Percentiles rank a stretch among this genome's conserved stretches.
Conservation (phyloP, 371 early-diverging fungal species). For the Rhizopus sp. region DNA sequence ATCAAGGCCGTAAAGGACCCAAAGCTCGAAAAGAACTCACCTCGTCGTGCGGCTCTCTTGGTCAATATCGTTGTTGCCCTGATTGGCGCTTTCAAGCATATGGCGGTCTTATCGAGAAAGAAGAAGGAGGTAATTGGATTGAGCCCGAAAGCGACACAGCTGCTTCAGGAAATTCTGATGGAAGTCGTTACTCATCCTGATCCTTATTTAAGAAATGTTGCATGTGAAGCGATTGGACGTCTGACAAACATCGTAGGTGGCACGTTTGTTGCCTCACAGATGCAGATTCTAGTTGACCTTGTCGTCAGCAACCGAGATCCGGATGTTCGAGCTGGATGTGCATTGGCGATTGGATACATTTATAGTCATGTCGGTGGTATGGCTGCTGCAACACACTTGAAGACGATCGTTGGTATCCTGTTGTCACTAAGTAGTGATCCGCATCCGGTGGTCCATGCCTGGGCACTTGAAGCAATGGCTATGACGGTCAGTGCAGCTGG, state of each 20-base stretch:
- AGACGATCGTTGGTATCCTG: constrained; percentile 87
- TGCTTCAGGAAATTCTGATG: constrained; percentile 60
- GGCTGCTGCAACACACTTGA: constrained; percentile 82
- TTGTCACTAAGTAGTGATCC: constrained; percentile 89
- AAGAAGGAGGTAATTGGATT: constrained; percentile 39
- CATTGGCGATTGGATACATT: constrained; percentile 88
- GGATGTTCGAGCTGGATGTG: constrained; percentile 89
- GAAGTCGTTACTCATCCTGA: constrained; percentile 75
- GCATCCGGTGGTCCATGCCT: constrained; percentile 92
- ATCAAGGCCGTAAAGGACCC: constrained; percentile 65
- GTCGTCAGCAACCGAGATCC: constrained; percentile 93
- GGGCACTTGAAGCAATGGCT: constrained; percentile 89
- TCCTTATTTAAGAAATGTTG: constrained; percentile 71
- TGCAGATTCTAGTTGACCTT: constrained; percentile 82
- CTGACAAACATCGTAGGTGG: constrained; percentile 77
- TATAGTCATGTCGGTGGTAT: constrained; percentile 90
- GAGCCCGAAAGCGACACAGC: constrained; percentile 51
- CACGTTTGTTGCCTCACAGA: constrained; percentile 74
- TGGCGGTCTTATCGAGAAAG: constrained; percentile 42
- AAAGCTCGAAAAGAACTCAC: constrained; percentile 71
- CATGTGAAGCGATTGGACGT: constrained; percentile 84
- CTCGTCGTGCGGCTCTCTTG: constrained; percentile 75
- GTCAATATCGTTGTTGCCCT: constrained; percentile 79
- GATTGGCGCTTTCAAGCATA: constrained; percentile 67
- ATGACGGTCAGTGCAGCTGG: constrained; percentile 89